Conservation (phyloP, 1,284 basidiomycete genomes). For the Austroboletus rostrupii region DNA sequence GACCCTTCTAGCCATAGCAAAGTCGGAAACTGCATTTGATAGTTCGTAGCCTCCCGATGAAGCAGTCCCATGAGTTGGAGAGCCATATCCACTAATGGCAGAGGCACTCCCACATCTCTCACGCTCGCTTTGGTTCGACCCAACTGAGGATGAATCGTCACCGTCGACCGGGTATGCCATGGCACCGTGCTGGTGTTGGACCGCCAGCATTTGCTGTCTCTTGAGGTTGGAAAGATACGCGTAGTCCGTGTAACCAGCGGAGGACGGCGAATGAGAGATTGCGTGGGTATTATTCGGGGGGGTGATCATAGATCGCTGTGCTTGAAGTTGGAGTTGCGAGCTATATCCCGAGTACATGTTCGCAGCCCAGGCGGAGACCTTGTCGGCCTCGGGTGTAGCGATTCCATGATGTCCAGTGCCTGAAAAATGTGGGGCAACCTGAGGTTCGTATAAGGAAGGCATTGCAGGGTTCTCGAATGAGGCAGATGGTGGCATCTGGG, state of each 20-base stretch:
- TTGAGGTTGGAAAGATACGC: slow-evolving; percentile 32
- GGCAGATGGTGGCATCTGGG: slow-evolving; percentile 28
- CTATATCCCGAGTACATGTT: slow-evolving; percentile 33
- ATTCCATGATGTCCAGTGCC: slow-evolving; percentile 19
- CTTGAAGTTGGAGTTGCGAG: slow-evolving; percentile 25
- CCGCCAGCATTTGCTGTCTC: slow-evolving; percentile 31
- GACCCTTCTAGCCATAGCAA: slow-evolving; percentile 23
- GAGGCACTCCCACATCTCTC: slow-evolving; percentile 39
- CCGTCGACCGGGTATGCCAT: slow-evolving; percentile 32
- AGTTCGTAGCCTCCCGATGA: slow-evolving; percentile 37
- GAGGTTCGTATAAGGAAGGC: slow-evolving; percentile 31
- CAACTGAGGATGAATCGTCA: slow-evolving; percentile 42
- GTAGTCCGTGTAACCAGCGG: slow-evolving; percentile 27
- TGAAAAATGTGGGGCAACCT: slow-evolving; percentile 17
- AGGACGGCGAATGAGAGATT: slow-evolving; percentile 15
- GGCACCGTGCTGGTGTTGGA: slow-evolving; percentile 25
- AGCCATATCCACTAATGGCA: slow-evolving; percentile 35
- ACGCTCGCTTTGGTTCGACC: slow-evolving; percentile 32
- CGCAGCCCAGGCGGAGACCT: slow-evolving; percentile 29
- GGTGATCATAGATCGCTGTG: slow-evolving; percentile 31
- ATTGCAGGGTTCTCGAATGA: slow-evolving; percentile 34
- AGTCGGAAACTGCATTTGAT: slow-evolving; percentile 27
- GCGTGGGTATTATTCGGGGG: slow-evolving; percentile 33
- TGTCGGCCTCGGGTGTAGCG: slow-evolving; percentile 24
- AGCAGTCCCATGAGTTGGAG: slow-evolving; percentile 23